Evolutionary conservation across 208 protist genomes (phyloP), one percentile per base, ranked within the genome.

Genomic region (Tritrichomonas musculus): DNA sequence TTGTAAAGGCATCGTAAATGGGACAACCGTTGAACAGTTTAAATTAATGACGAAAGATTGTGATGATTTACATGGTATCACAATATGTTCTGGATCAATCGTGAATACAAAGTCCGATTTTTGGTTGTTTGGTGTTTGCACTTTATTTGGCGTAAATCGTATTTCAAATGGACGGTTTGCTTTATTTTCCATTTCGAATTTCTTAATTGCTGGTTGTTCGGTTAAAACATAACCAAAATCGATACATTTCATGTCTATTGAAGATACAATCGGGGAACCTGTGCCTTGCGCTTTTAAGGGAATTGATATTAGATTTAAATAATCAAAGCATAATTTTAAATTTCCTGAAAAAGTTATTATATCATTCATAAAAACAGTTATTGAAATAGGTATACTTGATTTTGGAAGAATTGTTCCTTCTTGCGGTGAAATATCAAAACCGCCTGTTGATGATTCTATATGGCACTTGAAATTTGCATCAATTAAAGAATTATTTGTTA

Each of bases 221-320:
- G 47, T 88, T 88, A 88, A 88, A 39, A 88, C 44, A 39, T 33
- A n/a, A 5, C 77, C 77, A 60, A 88, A 88, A 88, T 88, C 77
- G 30, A 88, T 60, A 39, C 2, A 30, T 57, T 88, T 57, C 30
- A 33, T 53, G 39, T 88, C 77, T 11, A 57, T 88, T 53, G 41
- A 53, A 17, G 77, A 30, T 11, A 57, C 20, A 11, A 88, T 57
- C 20, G 77, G 77, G 13, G 77, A 88, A 13, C 77, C 77, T 39
- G 39, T 47, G 22, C 77, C 77, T 39, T 88, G 41, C 20, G 77
- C 77, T 39, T 88, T 88, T 0, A 88, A 2, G 13, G 77, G 0
- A 57, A 88, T 88, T 14, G 44, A 39, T 39, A 49, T 53, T 60
- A 47, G 27, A 36, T 88, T 88, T 57, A 88, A 60, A 88, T 88